Evolutionary conservation across 306 rosid species (phyloP).

Genomic region (Hippophae tibetana): DNA sequence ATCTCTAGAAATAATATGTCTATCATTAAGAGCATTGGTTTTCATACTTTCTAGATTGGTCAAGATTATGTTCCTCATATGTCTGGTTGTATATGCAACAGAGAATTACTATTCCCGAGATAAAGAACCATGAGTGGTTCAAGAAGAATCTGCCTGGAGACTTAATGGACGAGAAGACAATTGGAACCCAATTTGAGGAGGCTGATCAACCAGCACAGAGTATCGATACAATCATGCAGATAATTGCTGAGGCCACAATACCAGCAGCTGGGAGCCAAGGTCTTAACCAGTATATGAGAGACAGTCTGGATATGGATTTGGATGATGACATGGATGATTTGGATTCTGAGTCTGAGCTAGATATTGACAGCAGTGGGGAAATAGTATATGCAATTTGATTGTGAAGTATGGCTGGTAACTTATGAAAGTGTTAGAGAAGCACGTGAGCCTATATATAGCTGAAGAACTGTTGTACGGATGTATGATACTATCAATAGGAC

Average conservation of each 20-base stretch:
- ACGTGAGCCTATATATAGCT: constrained; percentile 9
- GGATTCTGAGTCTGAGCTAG: constrained; percentile 74
- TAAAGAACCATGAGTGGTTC: constrained; percentile 73
- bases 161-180: constrained; percentile 53
- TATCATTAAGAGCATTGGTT: constrained; percentile 1
- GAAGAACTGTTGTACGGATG: constrained; percentile 14
- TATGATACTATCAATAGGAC: constrained; percentile 18
- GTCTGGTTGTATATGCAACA: constrained; percentile 27
- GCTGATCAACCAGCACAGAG: constrained; percentile 94
- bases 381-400: constrained; percentile 74
- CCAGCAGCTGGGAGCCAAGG: constrained; percentile 61
- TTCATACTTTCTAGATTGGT: constrained; percentile 8
- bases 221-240: constrained; percentile 72
- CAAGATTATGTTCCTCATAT: constrained; percentile 6
- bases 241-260: constrained; percentile 82
- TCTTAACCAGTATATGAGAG: constrained; percentile 35
- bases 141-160: constrained; percentile 77
- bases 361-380: constrained; percentile 88
- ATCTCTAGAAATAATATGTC: no score
- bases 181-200: constrained; percentile 60
- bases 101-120: constrained; percentile 81
- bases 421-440: constrained; percentile 7
- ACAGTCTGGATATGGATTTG: constrained; percentile 44
- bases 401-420: constrained; percentile 7
- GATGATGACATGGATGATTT: constrained; percentile 75